These are phyloP conservation scores for Aspergillus cavernicola DNA, from an alignment of 495 filamentous ascomycete species.

Conservation along the genomic window DNA sequence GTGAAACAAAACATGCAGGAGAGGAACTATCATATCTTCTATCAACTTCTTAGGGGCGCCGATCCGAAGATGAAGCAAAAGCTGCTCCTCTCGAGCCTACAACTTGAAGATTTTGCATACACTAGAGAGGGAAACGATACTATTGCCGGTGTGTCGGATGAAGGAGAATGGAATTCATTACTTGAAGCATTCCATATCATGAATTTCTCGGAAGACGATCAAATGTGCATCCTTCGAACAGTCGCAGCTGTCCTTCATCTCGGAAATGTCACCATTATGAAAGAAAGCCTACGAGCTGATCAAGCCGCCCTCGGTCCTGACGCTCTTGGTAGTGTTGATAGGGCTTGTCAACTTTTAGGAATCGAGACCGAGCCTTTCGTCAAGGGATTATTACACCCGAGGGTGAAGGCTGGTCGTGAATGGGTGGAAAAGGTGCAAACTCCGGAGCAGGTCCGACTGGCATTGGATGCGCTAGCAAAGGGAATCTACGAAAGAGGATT, in stretches of 20 bases:
- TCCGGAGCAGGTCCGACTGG: slow-evolving; percentile 87
- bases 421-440: slow-evolving; percentile 99
- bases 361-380: slow-evolving; percentile 81
- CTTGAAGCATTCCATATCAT: slow-evolving; percentile 94
- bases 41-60: slow-evolving; percentile 87
- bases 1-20: slow-evolving; percentile 82
- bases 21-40: slow-evolving; percentile 97
- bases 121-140: slow-evolving; percentile 85
- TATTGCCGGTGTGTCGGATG: slow-evolving; percentile 87
- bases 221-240: slow-evolving; percentile 75
- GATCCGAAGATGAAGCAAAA: slow-evolving; percentile 66
- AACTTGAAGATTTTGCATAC: slow-evolving; percentile 85
- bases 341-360: slow-evolving; percentile 78
- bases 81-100: slow-evolving; percentile 67
- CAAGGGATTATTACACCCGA: slow-evolving; percentile 84
- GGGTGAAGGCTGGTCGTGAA: slow-evolving; percentile 91
- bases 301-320: slow-evolving; percentile 80
- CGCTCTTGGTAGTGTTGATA: slow-evolving; percentile 64
- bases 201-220: slow-evolving; percentile 87
- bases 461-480: slow-evolving; percentile 89
- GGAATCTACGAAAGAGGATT: slow-evolving; percentile 97
- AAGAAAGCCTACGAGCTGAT: slow-evolving; percentile 84
- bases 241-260: slow-evolving; percentile 90
- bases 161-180: slow-evolving; percentile 82
- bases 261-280: slow-evolving; percentile 83